Percentiles rank a stretch among this genome's conserved stretches.
phyloP scores from a whole-genome alignment of 306 rosid genomes.

The Crataegus laevigata region DNA sequence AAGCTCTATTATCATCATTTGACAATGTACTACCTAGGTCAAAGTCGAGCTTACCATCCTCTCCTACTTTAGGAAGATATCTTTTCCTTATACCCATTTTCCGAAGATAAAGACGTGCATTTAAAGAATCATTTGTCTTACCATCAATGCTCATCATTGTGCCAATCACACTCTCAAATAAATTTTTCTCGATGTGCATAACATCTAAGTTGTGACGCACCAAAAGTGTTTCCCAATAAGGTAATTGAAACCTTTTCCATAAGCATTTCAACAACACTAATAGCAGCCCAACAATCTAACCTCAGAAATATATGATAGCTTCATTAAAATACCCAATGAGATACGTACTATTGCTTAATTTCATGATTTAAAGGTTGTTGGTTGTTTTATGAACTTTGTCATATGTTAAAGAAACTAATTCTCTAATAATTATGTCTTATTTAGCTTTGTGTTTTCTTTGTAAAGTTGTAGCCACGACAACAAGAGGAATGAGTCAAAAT shows the following conservation, averaged over 20 bases:
- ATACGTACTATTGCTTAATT: no score
- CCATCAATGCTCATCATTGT: neutral
- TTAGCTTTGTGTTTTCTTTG: no score
- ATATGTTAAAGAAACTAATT: no score
- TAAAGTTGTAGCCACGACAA: neutral
- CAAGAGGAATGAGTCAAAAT: neutral
- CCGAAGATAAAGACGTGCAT: neutral
- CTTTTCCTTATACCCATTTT: neutral
- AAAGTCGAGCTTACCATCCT: neutral
- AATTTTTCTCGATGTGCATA: neutral
- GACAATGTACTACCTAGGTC: neutral
- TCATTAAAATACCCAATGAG: no score
- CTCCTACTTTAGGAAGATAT: neutral
- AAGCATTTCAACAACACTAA: no score
- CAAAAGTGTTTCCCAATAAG: neutral
- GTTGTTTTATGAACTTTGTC: no score
- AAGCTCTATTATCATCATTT: neutral
- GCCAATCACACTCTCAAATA: neutral
- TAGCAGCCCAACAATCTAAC: no score
- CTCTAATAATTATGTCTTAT: no score
- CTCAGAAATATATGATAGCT: no score
- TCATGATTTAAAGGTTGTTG: no score
- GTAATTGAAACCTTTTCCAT: neutral
- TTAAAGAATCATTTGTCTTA: neutral
- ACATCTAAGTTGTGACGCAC: neutral